phyloP scores from a whole-genome alignment of 345 rosid species.

The Noccaea bulbosa region DNA sequence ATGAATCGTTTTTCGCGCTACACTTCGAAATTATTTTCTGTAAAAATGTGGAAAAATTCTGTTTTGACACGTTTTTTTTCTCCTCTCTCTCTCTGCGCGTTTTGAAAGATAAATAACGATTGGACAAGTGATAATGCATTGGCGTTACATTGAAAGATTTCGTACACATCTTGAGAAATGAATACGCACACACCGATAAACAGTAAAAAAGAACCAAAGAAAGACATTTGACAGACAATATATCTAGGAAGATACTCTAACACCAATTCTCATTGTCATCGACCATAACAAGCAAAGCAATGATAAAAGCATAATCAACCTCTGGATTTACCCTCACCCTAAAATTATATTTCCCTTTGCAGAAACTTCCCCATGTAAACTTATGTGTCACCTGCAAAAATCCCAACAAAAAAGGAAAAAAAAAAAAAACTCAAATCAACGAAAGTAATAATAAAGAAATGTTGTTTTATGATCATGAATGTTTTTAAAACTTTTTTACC shows the following conservation, averaged over 20 bases:
- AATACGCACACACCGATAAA: neutral
- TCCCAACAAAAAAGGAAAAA: neutral
- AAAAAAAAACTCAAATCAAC: neutral
- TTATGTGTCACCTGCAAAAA: constrained; percentile 57
- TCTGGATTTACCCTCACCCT: constrained; percentile 66
- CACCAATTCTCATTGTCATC: constrained; percentile 57
- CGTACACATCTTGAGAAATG: constrained; percentile 20
- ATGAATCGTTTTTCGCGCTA: neutral
- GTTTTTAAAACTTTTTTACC: constrained; percentile 30
- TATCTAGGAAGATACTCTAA: neutral
- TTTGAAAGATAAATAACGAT: neutral
- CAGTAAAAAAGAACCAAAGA: neutral
- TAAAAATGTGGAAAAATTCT: too few relatives aligned
- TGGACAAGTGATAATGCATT: neutral
- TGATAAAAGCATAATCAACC: constrained; percentile 76
- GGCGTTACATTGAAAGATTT: constrained; percentile 12
- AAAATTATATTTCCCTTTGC: constrained; percentile 66
- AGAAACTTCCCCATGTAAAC: constrained; percentile 65
- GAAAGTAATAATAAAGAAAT: neutral
- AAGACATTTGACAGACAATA: neutral
- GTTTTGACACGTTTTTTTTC: too few relatives aligned
- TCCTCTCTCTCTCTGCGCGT: neutral
- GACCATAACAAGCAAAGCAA: constrained; percentile 64
- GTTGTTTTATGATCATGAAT: neutral
- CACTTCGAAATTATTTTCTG: too few relatives aligned